Base-by-base conservation (phyloP, 208 protist genomes). In the Wallacemonas sp. region DNA sequence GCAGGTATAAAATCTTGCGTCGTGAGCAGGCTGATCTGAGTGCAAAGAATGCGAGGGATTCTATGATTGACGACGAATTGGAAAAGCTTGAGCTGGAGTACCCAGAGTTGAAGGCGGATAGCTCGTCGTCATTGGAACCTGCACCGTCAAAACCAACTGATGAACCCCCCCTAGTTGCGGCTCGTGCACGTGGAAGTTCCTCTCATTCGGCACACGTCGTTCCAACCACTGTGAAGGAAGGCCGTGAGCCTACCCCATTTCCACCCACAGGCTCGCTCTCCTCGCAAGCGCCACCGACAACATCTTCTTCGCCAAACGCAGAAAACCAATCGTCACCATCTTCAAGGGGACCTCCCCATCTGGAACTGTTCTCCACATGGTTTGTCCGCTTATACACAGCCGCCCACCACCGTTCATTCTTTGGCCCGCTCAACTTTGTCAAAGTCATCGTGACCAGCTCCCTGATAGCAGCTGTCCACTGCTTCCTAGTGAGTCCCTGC, bases 1-100 rank as follows among this genome's bases (percentile, higher is more conserved):
- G 80, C 9, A 84, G 88, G 30, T 84, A 87, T 67, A 85, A 82
- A n/a, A 62, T 74, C 0, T 64, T 94, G 21, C 38, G 81, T 24
- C 61, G 82, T 29, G 80, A 91, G 34, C 72, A 62, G 29, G 33
- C 74, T 6, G 39, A 47, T 5, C 65, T 88, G 26, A 49, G 54
- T 12, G n/a, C 44, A 19, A 63, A 65, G 26, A 74, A 69, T 9
- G 17, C 57, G 9, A 57, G 21, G 0, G 83, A 90, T 64, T 58
- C 64, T 11, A 12, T 65, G 8, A 17, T 86, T 3, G 57, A 65
- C 11, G 34, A 52, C 2, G 75, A 86, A 39, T 65, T 90, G 24
- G n/a, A 33, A 8, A 78, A 77, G 21, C 67, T 94, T 19, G 77
- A 87, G 41, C 34, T 47, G 26, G 69, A 74, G 14, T 79, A 78